These are phyloP conservation scores for Mortierella hygrophila DNA, from an alignment of 192 early-diverging fungal genomes.

Conservation along the genomic window DNA sequence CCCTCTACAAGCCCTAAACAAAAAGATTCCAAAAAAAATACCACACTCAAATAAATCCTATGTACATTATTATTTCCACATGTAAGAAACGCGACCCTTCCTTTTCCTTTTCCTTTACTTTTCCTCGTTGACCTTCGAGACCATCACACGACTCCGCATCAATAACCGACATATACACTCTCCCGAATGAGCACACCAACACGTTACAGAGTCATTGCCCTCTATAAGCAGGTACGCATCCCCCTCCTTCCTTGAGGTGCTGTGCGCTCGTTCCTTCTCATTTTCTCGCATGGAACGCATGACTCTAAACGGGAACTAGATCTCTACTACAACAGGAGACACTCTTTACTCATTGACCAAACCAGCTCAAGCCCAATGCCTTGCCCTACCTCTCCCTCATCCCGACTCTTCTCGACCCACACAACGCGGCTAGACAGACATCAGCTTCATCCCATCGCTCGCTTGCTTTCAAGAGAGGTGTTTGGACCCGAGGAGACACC, in stretches of 20 bases:
- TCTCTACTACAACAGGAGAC: neutral
- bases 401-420: too few species aligned
- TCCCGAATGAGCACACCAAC: constrained; percentile 35
- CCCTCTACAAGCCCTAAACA: constrained; percentile 76
- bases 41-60: neutral
- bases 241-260: neutral
- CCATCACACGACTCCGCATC: neutral
- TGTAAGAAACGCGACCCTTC: neutral
- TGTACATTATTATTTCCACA: constrained; percentile 3
- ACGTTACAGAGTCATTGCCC: constrained; percentile 43
- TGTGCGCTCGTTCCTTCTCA: neutral
- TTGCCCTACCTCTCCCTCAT: too few species aligned
- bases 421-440: too few species aligned
- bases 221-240: constrained; percentile 48
- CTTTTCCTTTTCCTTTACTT: neutral
- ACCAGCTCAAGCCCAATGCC: too few species aligned
- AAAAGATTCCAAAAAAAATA: neutral
- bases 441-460: too few species aligned
- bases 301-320: neutral
- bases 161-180: neutral
- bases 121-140: neutral
- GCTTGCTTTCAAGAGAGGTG: too few species aligned
- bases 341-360: neutral
- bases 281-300: neutral
- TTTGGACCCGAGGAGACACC: too few species aligned